These are phyloP conservation scores for Erucastrum elatum DNA, from an alignment of 345 rosid genomes.

Conservation along the genomic window DNA sequence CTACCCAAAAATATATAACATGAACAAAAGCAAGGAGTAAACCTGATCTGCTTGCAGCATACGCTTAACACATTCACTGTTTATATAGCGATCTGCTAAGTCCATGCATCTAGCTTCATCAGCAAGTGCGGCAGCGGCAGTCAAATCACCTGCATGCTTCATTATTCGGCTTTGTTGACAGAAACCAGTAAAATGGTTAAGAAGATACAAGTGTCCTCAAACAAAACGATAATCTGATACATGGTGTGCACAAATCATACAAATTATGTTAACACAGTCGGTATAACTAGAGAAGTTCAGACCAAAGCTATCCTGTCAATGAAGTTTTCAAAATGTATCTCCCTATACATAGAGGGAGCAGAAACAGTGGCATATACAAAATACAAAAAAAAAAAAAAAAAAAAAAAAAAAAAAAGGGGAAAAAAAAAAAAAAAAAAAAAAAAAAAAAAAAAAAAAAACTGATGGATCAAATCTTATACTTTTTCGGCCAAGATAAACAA, in stretches of 20 bases:
- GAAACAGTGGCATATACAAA: background rate
- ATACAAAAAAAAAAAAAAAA: too few relatives aligned
- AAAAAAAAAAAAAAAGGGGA: background rate
- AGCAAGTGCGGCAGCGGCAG: conserved; percentile 90
- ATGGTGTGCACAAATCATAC: conserved; percentile 6
- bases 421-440: background rate
- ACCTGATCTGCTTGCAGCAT: conserved; percentile 99
- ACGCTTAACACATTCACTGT: conserved; percentile 96
- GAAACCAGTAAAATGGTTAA: conserved; percentile 20
- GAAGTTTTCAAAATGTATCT: conserved; percentile 2
- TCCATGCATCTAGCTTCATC: conserved; percentile 99
- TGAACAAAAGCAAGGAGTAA: conserved; percentile 19
- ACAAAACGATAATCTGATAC: conserved; percentile 1
- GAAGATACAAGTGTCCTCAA: conserved; percentile 10
- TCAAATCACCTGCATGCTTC: conserved; percentile 97
- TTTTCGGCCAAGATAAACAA: conserved; percentile 9
- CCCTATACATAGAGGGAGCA: background rate
- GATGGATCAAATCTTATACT: background rate
- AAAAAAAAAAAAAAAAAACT: background rate
- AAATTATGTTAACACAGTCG: conserved; percentile 3
- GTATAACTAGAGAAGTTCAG: conserved; percentile 2
- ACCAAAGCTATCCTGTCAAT: conserved; percentile 14
- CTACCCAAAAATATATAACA: background rate
- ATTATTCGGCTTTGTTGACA: conserved; percentile 80
- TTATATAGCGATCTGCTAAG: conserved; percentile 90